These are phyloP conservation scores for Mycena vitilis DNA, from an alignment of 768 basidiomycete genomes.

Conservation along the genomic window DNA sequence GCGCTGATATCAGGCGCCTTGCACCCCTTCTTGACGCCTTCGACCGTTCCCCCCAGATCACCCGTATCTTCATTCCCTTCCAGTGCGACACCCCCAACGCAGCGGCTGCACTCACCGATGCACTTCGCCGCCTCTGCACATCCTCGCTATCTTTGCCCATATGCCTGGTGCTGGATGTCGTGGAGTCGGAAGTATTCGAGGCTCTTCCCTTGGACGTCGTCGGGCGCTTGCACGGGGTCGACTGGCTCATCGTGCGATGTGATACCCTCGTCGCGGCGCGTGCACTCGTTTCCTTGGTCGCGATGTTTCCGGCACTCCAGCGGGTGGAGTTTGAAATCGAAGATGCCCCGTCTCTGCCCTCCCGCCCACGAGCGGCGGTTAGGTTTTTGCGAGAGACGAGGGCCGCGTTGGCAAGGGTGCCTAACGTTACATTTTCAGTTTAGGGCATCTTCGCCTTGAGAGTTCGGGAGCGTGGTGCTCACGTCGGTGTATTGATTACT, in stretches of 20 bases:
- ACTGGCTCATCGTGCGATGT: constrained; percentile 9
- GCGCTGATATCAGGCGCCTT: constrained; percentile 2
- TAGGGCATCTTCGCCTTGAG: not conserved
- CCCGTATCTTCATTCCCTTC: constrained; percentile 8
- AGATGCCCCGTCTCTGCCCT: not conserved
- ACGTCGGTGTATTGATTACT: not conserved
- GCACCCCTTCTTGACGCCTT: constrained; percentile 16
- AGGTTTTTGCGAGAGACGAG: constrained; percentile 10
- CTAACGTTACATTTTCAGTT: constrained; percentile 7
- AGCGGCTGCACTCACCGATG: constrained; percentile 2
- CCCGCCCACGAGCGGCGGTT: not conserved
- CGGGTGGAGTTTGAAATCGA: not conserved
- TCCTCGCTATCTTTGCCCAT: constrained; percentile 2
- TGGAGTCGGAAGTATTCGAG: constrained; percentile 2
- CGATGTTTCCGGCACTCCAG: constrained; percentile 7
- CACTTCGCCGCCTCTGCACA: constrained; percentile 7
- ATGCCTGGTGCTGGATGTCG: constrained; percentile 10
- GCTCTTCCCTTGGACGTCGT: constrained; percentile 4
- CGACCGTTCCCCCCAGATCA: constrained; percentile 11
- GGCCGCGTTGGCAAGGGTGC: constrained; percentile 10
- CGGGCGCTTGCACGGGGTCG: constrained; percentile 14
- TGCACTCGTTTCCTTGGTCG: constrained; percentile 1
- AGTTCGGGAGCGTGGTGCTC: not conserved
- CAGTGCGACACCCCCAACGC: constrained; percentile 5
- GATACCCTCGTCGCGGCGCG: constrained; percentile 9